Conservation (phyloP, 1,284 basidiomycete genomes). For the Caloboletus firmus region DNA sequence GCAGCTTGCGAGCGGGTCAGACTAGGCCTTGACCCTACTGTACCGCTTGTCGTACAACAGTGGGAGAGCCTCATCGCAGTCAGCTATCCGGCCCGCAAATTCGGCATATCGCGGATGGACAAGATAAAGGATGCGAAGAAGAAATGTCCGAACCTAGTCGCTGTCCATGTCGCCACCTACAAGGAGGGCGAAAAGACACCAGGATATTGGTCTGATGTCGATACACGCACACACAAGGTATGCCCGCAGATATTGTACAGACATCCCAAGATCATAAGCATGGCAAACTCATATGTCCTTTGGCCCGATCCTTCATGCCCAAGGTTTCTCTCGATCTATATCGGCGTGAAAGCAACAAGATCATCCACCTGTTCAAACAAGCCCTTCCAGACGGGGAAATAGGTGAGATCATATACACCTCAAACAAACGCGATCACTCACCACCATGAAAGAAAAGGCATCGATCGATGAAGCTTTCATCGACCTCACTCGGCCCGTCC, state of each 20-base stretch:
- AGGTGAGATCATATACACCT: conserved; percentile 43
- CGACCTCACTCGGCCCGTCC: conserved; percentile 80
- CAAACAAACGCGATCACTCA: background rate
- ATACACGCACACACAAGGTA: conserved; percentile 91
- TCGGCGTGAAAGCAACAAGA: conserved; percentile 86
- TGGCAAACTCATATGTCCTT: background rate
- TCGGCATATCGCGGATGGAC: conserved; percentile 84
- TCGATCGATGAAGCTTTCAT: conserved; percentile 88
- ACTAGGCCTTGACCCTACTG: conserved; percentile 68
- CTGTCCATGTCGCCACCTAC: conserved; percentile 95
- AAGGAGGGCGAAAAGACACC: conserved; percentile 87
- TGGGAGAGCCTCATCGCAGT: conserved; percentile 93
- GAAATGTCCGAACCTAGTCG: conserved; percentile 80
- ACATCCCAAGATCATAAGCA: background rate
- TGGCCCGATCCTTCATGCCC: conserved; percentile 7
- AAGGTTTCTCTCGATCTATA: conserved; percentile 96
- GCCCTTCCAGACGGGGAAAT: conserved; percentile 70
- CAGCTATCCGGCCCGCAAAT: conserved; percentile 92
- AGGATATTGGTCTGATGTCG: conserved; percentile 85
- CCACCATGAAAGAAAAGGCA: conserved; percentile 64
- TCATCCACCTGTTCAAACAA: conserved; percentile 84
- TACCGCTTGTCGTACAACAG: conserved; percentile 89
- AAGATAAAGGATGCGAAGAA: conserved; percentile 79
- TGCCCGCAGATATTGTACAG: conserved; percentile 10
- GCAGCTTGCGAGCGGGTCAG: conserved; percentile 89